Evolutionary conservation across 352 stramenopile genomes (phyloP), one percentile per base, ranked within the genome.

Genomic region (Globisporangium nodosum): DNA sequence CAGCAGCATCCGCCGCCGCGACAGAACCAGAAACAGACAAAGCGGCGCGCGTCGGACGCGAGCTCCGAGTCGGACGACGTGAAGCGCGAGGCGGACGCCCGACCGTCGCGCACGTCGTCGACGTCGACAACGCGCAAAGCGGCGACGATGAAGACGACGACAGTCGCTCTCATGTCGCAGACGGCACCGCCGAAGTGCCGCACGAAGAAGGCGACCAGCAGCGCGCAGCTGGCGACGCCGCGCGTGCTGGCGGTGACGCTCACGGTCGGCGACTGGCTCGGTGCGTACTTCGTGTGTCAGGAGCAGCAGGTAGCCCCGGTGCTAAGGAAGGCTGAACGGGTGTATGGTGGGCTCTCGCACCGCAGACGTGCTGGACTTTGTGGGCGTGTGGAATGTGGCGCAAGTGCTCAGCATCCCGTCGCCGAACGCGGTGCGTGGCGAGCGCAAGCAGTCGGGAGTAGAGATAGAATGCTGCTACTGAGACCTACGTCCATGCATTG

Each of bases 301-400:
- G 27, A 12, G 21, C 21, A 12, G 1, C 48, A 9, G 1, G 11
- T 35, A 12, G 27, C 13, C 5, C 3, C 5, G 33, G 30, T 46
- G 42, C 49, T 49, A 27, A 5, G 46, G 40, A 61, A 30, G 31
- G 24, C 5, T 35, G 16, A 21, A 37, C 16, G 33, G 18, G 9
- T 48, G 6, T 2, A 45, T n/a, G 20, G 42, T 54, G 18, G 46
- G 3, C 7, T n/a, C 24, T 27, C 24, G 24, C 24, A 27, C 24
- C 24, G 20, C 42, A 66, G 60, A 66, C 54, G 60, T 66, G 6
- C 20, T 66, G 21, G 60, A 66, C n/a, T 55, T 61, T 12, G 60
- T 58, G 4, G 60, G 60, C 15, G 60, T 66, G 0, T 66, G 60
- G 60, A 61, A 66, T 7, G 54, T 58, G 13, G 60, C 54, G 31